Evolutionary conservation across 2,329 filamentous ascomycete species (phyloP).

Genomic region (Epichloe baconii): DNA sequence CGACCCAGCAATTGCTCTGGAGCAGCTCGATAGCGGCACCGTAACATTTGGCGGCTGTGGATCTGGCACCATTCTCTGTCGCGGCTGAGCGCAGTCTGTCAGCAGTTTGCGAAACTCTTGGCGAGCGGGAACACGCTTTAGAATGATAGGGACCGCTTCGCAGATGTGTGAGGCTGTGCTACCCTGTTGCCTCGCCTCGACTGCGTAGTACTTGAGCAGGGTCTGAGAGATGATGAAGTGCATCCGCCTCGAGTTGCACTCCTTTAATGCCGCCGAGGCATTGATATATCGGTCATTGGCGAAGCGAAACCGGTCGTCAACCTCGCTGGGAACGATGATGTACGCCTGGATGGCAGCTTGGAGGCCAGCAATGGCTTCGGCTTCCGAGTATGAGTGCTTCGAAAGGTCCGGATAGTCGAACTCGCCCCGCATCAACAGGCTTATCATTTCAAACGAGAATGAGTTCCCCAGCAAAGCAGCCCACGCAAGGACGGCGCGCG

Average conservation of each 20-base stretch:
- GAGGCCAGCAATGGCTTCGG: slow-evolving; percentile 63
- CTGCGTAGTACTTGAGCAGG: slow-evolving; percentile 56
- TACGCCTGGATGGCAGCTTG: slow-evolving; percentile 70
- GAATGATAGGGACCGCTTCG: slow-evolving; percentile 63
- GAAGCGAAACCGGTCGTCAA: slow-evolving; percentile 79
- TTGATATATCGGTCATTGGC: slow-evolving; percentile 78
- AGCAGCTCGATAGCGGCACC: slow-evolving; percentile 64
- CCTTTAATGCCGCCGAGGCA: slow-evolving; percentile 55
- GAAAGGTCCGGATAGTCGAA: slow-evolving; percentile 38
- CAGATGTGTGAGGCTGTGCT: slow-evolving; percentile 72
- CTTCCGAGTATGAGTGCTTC: slow-evolving; percentile 38
- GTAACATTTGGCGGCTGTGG: slow-evolving; percentile 74
- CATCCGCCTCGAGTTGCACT: slow-evolving; percentile 65
- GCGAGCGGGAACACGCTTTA: slow-evolving; percentile 44
- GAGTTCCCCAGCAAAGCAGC: slow-evolving; percentile 68
- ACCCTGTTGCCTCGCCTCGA: slow-evolving; percentile 52
- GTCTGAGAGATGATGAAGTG: slow-evolving; percentile 80
- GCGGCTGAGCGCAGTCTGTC: slow-evolving; percentile 68
- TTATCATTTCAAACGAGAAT: slow-evolving; percentile 74
- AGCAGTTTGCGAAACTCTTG: slow-evolving; percentile 61
- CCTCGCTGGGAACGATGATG: slow-evolving; percentile 67
- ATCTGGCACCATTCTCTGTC: slow-evolving; percentile 68
- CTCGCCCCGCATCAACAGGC: slow-evolving; percentile 62
- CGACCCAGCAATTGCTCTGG: slow-evolving; percentile 66
- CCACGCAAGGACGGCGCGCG: slow-evolving; percentile 76